Evolutionary conservation across 2,329 filamentous ascomycete genomes (phyloP), one percentile per base, ranked within the genome.

Genomic region (Beauveria bassiana): DNA sequence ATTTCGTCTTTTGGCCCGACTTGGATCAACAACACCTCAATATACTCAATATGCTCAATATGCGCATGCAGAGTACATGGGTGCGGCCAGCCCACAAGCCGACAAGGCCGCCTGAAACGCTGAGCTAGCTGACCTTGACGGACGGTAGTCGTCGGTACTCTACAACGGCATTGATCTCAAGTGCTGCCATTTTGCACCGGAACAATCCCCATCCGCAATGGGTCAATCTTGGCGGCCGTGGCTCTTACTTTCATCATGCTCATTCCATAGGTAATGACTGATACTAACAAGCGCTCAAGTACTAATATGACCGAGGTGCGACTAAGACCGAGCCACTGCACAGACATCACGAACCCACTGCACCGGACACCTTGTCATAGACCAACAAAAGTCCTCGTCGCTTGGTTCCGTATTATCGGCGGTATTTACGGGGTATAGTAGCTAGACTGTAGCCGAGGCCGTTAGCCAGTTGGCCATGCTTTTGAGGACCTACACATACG

Each of bases 61-160:
- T 55, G 28, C 54, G 50, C n/a, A 38, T 38, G 43, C 43, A 31
- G 43, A 46, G 42, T 43, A 38, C 6, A 34, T 20, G 38, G 3
- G 8, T 40, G 55, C 56, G 51, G 56, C 47, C 10, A 18, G 43
- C 31, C 22, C 45, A 18, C 45, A 24, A 40, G 43, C 54, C 43
- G 28, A 40, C 42, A 42, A 49, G 43, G 38, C 40, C 57, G 57
- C 57, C 57, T 60, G 57, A 60, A 60, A 60, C 57, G 53, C 40
- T 28, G 38, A n/a, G 40, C 34, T 45, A 24, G 38, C 38, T 22
- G 40, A 40, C 20, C 38, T 51, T 31, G n/a, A 38, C 47, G 20
- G 34, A 12, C 8, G 49, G 18, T 26, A 43, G 34, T 38, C 14
- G 12, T 38, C 34, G 34, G 12, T 38, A 38, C 5, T 38, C 34